Conservation (phyloP, 2,329 filamentous ascomycete species). For the Macrophomina pseudophaseolina region DNA sequence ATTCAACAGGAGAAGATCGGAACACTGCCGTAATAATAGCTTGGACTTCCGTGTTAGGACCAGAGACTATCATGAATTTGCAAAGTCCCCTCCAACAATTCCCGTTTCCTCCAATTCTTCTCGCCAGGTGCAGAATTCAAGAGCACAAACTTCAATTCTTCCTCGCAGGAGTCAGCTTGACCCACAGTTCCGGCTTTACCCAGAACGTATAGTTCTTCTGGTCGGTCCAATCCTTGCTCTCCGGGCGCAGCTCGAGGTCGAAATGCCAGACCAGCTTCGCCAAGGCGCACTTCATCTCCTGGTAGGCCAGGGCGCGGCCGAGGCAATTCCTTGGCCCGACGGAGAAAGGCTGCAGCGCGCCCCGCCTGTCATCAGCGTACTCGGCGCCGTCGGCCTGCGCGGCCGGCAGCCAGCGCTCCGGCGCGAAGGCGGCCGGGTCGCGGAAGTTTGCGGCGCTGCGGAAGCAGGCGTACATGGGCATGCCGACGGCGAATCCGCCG, state of each 20-base stretch:
- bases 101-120: too few relatives aligned
- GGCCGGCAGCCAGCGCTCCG: slow-evolving; percentile 47
- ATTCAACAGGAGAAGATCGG: too few relatives aligned
- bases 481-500: slow-evolving; percentile 34
- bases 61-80: too few relatives aligned
- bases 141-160: too few relatives aligned
- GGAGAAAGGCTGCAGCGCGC: slow-evolving; percentile 50
- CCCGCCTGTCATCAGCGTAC: slow-evolving; percentile 35
- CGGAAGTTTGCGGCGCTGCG: slow-evolving; percentile 35
- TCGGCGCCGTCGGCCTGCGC: slow-evolving; percentile 30
- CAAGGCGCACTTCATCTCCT: not conserved
- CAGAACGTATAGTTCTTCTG: not conserved
- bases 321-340: slow-evolving; percentile 48
- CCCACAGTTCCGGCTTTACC: not conserved
- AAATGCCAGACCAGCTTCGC: not conserved
- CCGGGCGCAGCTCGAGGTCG: not conserved
- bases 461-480: slow-evolving; percentile 33
- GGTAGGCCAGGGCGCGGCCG: slow-evolving; percentile 34
- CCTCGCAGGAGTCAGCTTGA: too few relatives aligned
- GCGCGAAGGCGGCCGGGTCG: slow-evolving; percentile 40
- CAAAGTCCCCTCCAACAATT: too few relatives aligned
- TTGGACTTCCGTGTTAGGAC: too few relatives aligned
- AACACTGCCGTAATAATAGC: too few relatives aligned
- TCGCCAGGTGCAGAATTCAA: too few relatives aligned
- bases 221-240: not conserved